Percentiles rank a stretch among this genome's conserved stretches.
phyloP scores from a whole-genome alignment of 2,329 filamentous ascomycete genomes.

The Sporothrix globosa region DNA sequence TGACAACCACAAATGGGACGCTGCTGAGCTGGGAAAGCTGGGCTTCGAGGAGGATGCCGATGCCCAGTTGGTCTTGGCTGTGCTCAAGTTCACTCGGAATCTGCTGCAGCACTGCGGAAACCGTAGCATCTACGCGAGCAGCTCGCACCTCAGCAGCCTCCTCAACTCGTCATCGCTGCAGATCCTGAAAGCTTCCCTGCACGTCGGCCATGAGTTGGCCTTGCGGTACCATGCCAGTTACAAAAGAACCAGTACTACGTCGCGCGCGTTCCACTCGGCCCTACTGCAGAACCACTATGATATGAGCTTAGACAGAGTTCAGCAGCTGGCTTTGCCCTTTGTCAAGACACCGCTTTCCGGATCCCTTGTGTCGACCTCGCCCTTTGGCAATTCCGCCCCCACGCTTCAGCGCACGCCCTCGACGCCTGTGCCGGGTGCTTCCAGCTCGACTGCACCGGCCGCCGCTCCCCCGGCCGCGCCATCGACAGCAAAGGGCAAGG shows the following conservation, averaged over 20 bases:
- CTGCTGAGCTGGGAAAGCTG: conserved; percentile 56
- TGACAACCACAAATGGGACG: conserved; percentile 54
- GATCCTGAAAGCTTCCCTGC: conserved; percentile 76
- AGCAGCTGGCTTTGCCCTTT: conserved; percentile 82
- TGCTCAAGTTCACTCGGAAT: conserved; percentile 84
- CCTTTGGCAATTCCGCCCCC: conserved; percentile 17
- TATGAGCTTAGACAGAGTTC: conserved; percentile 76
- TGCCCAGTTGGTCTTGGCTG: conserved; percentile 72
- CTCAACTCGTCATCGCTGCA: conserved; percentile 83
- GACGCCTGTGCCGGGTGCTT: conserved; percentile 24
- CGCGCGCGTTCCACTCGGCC: conserved; percentile 68
- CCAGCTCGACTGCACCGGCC: conserved; percentile 42
- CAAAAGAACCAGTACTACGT: conserved; percentile 70
- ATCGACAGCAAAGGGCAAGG: conserved; percentile 68
- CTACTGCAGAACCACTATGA: conserved; percentile 85
- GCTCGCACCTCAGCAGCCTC: conserved; percentile 82
- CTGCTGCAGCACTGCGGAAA: conserved; percentile 95
- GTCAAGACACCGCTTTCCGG: conserved; percentile 67
- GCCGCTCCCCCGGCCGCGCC: conserved; percentile 56
- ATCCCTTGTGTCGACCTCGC: conserved; percentile 45
- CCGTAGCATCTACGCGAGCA: conserved; percentile 93
- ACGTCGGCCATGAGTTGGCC: conserved; percentile 81
- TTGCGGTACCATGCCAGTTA: conserved; percentile 91
- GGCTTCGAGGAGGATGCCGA: conserved; percentile 78
- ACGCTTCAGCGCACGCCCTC: conserved; percentile 23